Base-by-base conservation (phyloP, 768 basidiomycete species). In the Suillus clintonianus region DNA sequence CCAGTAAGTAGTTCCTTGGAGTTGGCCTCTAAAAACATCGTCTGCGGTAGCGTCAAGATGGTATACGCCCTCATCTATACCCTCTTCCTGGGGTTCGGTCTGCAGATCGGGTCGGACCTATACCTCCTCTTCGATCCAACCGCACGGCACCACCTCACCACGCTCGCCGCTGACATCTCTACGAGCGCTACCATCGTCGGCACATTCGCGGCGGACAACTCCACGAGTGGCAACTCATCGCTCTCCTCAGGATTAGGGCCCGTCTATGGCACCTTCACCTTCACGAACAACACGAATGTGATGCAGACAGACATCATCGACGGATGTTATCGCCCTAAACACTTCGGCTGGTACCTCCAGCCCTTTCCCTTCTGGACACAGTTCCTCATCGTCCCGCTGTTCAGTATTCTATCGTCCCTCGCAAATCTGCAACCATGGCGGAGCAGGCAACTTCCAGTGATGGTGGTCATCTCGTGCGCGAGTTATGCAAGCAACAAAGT, bases 41-140 rank as follows among this genome's bases (percentile, higher is more conserved):
- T 92, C 2, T 89, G 88, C 62, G 92, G 92, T 41, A 89, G 90
- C 64, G 91, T 93, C 64, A 91, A 91, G 75, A 90, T 94, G 88
- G 91, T 94, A 19, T 93, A 92, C 64, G 90, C 92, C n/a, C 80
- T 94, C 65, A 92, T 94, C 37, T 94, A 93, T 68, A 92, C 92
- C 0, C 78, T 94, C 8, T 94, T 93, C 72, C 75, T 94, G 71
- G 92, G 92, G 3, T 94, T 94, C 71, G 91, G 91, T 59, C 79
- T 94, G 39, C 91, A 92, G 69, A 91, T 94, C 61, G 92, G 92
- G 50, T 91, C 88, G 32, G 92, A 94, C 69, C 80, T 94, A 36
- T 93, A 87, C 70, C 85, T 91, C 39, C 81, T 92, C 50, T 80
- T 94, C 63, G 92, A 93, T 69, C 82, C 78, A 5, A 71, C 74